Evolutionary conservation across 768 basidiomycete species (phyloP), one percentile per base, ranked within the genome.

Genomic region (Termitomyces sp.): DNA sequence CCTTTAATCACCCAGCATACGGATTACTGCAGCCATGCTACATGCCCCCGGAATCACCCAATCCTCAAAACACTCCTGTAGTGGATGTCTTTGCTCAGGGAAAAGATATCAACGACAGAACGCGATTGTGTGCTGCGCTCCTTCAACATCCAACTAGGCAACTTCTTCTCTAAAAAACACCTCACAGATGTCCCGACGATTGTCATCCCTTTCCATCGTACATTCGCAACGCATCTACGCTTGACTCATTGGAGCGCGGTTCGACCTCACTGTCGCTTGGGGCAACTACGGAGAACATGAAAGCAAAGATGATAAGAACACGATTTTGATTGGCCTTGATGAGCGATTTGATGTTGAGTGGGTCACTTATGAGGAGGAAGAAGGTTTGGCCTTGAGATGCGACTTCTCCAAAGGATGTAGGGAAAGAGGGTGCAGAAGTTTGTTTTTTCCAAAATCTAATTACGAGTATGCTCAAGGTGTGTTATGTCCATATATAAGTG

Each of bases 221-320:
- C 68, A 2, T 75, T 77, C 54, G 64, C 72, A 20, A 74, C 74
- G 0, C 73, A 77, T 49, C 63, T 78, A 12, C 64, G 72, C n/a
- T 65, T 78, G 1, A 64, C 68, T 12, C 76, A 78, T 58, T 78
- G 73, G 61, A 61, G 62, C 76, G 60, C 27, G 70, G 30, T 78
- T 78, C 68, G 78, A 80, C 51, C 72, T 70, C 9, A 71, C 69
- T 3, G 62, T 74, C 2, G 59, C 73, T 1, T 80, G 75, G 75
- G 68, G 73, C 2, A 78, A 77, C 47, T 65, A 63, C 24, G 42
- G 24, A 12, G 51, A 42, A 47, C 45, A 42, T 41, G 58, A 56
- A 18, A 61, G 60, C 22, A 56, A 57, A n/a, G 56, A 62, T 18
- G 65, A 61, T 4, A 74, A 71, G 0, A 74, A 73, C 42, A 55